These are phyloP conservation scores for Asterella californica DNA, from an alignment of 225 moss, liverwort and hornwort genomes.

Conservation along the genomic window DNA sequence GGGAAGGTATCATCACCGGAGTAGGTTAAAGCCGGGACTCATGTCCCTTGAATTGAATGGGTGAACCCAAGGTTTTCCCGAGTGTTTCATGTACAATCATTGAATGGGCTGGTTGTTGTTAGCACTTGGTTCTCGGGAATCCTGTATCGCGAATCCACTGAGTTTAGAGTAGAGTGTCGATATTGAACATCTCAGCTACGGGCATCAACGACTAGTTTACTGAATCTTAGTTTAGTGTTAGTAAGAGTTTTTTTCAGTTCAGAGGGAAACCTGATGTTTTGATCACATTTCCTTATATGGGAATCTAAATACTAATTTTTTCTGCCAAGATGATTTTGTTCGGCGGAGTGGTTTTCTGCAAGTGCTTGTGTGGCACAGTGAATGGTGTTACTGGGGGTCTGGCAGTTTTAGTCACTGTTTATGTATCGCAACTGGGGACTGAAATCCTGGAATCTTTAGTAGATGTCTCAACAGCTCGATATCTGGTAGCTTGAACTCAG, in stretches of 20 bases:
- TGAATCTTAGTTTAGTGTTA: background rate
- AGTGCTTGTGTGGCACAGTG: no score
- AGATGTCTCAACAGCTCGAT: no score
- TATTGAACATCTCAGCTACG: background rate
- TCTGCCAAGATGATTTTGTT: no score
- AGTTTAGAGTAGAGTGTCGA: background rate
- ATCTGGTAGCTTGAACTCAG: no score
- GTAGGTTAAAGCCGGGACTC: background rate
- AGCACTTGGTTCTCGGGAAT: no score
- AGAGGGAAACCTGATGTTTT: background rate
- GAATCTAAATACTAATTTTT: background rate
- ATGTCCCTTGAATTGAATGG: slow-evolving; percentile 15
- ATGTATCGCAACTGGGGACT: no score
- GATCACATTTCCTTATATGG: background rate
- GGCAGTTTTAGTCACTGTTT: no score
- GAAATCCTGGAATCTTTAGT: no score
- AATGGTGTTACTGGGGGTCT: no score
- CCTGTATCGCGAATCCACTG: background rate
- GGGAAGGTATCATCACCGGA: no score
- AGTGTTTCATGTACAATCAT: slow-evolving; percentile 1
- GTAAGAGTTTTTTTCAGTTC: background rate
- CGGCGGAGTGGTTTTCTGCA: no score
- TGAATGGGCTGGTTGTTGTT: background rate
- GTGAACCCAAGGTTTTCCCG: slow-evolving; percentile 1
- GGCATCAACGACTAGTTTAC: background rate